These are phyloP conservation scores for Penicillium brasilianum DNA, from an alignment of 2,329 filamentous ascomycete species.

Conservation along the genomic window DNA sequence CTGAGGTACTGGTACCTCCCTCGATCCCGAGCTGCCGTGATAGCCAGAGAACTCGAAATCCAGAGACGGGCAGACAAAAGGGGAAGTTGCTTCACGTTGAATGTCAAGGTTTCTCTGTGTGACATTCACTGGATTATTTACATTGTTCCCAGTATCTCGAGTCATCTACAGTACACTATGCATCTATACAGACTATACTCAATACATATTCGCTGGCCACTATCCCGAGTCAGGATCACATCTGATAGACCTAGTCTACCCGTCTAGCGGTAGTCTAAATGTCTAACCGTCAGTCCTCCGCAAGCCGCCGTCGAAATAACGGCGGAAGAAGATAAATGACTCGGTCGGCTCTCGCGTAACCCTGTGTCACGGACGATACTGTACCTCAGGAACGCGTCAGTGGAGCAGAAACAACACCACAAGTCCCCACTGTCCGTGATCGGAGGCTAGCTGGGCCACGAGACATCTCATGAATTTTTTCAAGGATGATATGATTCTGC, in stretches of 20 bases:
- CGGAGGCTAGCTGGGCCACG: slow-evolving; percentile 28
- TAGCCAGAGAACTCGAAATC: not conserved
- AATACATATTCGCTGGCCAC: not conserved
- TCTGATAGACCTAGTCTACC: not conserved
- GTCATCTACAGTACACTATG: no score
- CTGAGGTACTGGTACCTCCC: not conserved
- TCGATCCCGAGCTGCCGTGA: slow-evolving; percentile 3
- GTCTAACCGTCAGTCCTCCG: not conserved
- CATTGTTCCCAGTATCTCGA: not conserved
- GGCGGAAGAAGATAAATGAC: not conserved
- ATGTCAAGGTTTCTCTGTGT: not conserved
- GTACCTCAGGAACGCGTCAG: slow-evolving; percentile 38
- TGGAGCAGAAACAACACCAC: slow-evolving; percentile 31
- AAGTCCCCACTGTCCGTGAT: slow-evolving; percentile 26
- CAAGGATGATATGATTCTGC: slow-evolving; percentile 2
- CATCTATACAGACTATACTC: no score
- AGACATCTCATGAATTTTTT: slow-evolving; percentile 13
- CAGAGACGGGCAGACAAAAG: not conserved
- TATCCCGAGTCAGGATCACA: not conserved
- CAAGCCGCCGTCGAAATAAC: not conserved
- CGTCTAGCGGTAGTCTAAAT: not conserved
- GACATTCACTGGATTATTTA: not conserved
- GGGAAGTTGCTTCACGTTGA: not conserved
- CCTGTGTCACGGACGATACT: slow-evolving; percentile 14
- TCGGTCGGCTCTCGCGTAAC: slow-evolving; percentile 16